These are phyloP conservation scores for Chaetomiaceae sp. DNA, from an alignment of 2,329 filamentous ascomycete species.

Conservation along the genomic window DNA sequence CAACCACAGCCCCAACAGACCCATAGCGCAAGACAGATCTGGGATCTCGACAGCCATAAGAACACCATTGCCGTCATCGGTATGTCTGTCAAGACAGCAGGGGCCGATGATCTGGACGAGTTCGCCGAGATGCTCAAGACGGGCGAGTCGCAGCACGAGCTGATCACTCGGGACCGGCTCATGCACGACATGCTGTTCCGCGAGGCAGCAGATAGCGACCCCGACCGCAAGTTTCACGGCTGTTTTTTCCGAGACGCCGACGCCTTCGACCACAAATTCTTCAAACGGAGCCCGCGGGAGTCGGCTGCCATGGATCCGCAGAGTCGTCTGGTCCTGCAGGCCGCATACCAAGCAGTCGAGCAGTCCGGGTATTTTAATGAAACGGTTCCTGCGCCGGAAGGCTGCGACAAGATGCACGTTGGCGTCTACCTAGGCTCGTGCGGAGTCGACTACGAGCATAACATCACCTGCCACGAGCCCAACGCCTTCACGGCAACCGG, in stretches of 20 bases:
- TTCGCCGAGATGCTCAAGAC: slow-evolving; percentile 31
- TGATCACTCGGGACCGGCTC: slow-evolving; percentile 27
- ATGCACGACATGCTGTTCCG: slow-evolving; percentile 25
- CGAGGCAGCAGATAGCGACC: slow-evolving; percentile 22
- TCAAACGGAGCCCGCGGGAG: slow-evolving; percentile 36
- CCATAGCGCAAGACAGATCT: too few relatives aligned
- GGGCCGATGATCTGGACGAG: slow-evolving; percentile 34
- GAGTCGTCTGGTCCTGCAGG: slow-evolving; percentile 37
- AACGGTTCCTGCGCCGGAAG: too few relatives aligned
- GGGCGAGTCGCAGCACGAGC: slow-evolving; percentile 32
- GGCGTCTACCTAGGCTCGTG: slow-evolving; percentile 38
- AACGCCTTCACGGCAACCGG: slow-evolving; percentile 35
- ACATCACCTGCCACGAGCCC: slow-evolving; percentile 33
- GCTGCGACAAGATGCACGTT: slow-evolving; percentile 17
- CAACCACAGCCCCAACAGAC: neutral
- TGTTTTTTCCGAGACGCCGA: slow-evolving; percentile 27
- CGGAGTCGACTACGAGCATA: slow-evolving; percentile 39
- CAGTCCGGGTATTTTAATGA: slow-evolving; percentile 25
- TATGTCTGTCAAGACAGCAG: slow-evolving; percentile 34
- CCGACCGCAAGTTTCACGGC: slow-evolving; percentile 26
- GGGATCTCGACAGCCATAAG: neutral
- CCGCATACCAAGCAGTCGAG: slow-evolving; percentile 39
- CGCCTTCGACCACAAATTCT: slow-evolving; percentile 39
- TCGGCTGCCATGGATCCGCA: slow-evolving; percentile 40
- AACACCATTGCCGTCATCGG: slow-evolving; percentile 35